A percentile compares a stretch with the other conserved stretches of the same genome.
These are phyloP conservation scores for Bryum argenteum DNA, from an alignment of 225 moss, liverwort and hornwort species.

Conservation along the genomic window DNA sequence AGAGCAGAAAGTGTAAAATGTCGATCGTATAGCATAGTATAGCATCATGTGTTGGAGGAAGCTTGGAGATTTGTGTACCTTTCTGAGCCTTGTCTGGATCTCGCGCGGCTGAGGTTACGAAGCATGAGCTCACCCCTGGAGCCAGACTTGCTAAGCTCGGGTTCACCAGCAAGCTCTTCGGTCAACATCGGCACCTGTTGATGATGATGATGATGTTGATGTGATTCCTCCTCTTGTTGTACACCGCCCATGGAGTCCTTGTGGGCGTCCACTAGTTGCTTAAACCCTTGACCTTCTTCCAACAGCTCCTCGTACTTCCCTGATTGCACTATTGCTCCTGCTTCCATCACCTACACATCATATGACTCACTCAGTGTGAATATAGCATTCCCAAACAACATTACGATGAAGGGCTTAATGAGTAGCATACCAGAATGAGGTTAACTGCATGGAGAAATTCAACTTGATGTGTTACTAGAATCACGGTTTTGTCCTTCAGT, in stretches of 20 bases:
- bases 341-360: constrained; percentile 51
- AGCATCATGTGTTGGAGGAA: too few species aligned
- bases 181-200: too few species aligned
- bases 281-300: constrained; percentile 45
- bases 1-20: too few species aligned
- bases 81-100: not conserved
- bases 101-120: constrained; percentile 1
- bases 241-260: constrained; percentile 52
- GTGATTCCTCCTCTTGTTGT: constrained; percentile 23
- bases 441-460: constrained; percentile 82
- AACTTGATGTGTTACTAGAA: constrained; percentile 85
- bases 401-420: not conserved
- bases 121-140: constrained; percentile 30
- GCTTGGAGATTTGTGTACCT: not conserved
- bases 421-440: constrained; percentile 64
- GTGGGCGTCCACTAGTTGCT: constrained; percentile 50
- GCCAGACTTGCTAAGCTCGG: constrained; percentile 4
- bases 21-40: too few species aligned
- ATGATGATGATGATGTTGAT: too few species aligned
- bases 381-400: too few species aligned
- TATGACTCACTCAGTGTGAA: too few species aligned
- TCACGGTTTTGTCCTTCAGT: constrained; percentile 68
- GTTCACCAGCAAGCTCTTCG: not conserved
- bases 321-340: constrained; percentile 50
- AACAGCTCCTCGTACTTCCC: constrained; percentile 47